phyloP scores from a whole-genome alignment of 2,329 filamentous ascomycete species.

The Paecilomyces niveus region DNA sequence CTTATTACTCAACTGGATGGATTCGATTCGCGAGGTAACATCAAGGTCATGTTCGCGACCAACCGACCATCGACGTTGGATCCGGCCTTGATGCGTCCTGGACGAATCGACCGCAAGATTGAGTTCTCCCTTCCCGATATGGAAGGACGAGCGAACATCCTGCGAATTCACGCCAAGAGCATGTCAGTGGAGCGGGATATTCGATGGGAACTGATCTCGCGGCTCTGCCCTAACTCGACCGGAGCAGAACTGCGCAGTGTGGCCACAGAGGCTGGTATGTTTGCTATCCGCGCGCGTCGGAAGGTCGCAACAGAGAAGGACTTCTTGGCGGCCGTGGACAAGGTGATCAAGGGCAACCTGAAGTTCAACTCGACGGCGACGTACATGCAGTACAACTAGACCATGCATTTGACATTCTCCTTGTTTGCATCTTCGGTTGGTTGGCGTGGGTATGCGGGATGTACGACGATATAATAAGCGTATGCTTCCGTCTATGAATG shows the following conservation, averaged over 20 bases:
- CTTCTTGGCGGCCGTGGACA: conserved; percentile 95
- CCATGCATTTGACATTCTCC: conserved; percentile 8
- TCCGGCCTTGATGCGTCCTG: conserved; percentile 93
- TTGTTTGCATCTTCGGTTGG: conserved; percentile 15
- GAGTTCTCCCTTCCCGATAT: conserved; percentile 97
- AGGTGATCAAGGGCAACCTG: conserved; percentile 97
- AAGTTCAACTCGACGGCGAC: conserved; percentile 99
- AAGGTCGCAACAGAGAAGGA: conserved; percentile 99
- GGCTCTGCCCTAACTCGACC: conserved; percentile 93
- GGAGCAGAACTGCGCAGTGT: conserved; percentile 94
- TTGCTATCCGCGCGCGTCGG: conserved; percentile 84
- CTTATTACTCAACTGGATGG: conserved; percentile 95
- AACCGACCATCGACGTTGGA: conserved; percentile 94
- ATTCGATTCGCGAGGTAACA: conserved; percentile 93
- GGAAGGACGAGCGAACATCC: conserved; percentile 93
- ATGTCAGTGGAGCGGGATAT: conserved; percentile 99
- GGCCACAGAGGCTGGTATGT: conserved; percentile 98
- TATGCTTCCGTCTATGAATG: not conserved
- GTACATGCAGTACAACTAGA: conserved; percentile 98
- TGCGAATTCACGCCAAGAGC: conserved; percentile 97
- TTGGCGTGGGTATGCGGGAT: conserved; percentile 23
- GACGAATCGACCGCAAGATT: conserved; percentile 97
- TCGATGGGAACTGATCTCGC: conserved; percentile 95
- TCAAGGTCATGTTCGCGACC: conserved; percentile 99
- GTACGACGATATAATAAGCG: conserved; percentile 21